Evolutionary conservation across 2,329 filamentous ascomycete genomes (phyloP), one percentile per base, ranked within the genome.

Genomic region (Neopestalotiopsis clavispora): DNA sequence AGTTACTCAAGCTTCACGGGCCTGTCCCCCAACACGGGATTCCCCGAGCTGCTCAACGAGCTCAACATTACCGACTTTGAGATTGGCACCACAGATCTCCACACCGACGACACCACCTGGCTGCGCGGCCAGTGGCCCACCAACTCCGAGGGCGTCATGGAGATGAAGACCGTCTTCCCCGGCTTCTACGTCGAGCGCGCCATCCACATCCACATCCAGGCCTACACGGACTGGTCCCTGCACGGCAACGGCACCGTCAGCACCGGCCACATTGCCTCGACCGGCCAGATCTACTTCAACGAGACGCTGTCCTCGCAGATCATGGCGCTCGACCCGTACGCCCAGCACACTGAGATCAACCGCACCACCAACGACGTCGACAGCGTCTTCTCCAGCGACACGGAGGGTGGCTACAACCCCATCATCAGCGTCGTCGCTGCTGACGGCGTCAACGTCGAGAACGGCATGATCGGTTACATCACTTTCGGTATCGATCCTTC

Each of bases 1-100:
- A 76, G 78, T 20, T 85, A 85, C 76, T 82, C 79, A 62, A 74
- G 71, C 28, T 78, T 78, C 68, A 75, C 74, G 34, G 72, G 73
- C 1, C 68, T 76, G 3, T 74, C 72, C 14, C 78, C 78, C 0
- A 77, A 80, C 49, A 80, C 74, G 1, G 60, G 65, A 0, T 80
- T 78, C 56, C 62, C 52, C 1, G 69, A 74, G 23, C 72, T 81
- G 12, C 72, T 80, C 9, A 62, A 70, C 0, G 61, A 77, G 23
- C 67, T 79, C 28, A 77, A 79, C 60, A 71, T 74, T 71, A 77
- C 73, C 4, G 71, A 72, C 34, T 62, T 42, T 42, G 59, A 42
- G 17, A 62, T 62, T 20, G 59, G 59, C 30, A 73, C 72, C 2
- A 58, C 69, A 20, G 70, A 69, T 69, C 69, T 75, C 2, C 73